A percentile compares a stretch with the other conserved stretches of the same genome.
These are phyloP conservation scores for Dothistroma pini DNA, from an alignment of 2,329 filamentous ascomycete species.

Conservation along the genomic window DNA sequence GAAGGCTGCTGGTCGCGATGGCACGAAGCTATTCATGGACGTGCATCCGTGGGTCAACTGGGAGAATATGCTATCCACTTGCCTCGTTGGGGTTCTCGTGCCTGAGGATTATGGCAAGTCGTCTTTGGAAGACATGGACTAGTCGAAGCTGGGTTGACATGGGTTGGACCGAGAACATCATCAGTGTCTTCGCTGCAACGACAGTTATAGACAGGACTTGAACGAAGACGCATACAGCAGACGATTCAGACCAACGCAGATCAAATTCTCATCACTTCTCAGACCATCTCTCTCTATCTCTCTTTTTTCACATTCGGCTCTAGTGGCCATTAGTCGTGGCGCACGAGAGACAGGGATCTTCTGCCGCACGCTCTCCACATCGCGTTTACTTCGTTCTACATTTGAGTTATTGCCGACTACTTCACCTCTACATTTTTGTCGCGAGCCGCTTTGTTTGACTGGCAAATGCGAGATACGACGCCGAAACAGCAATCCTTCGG, in stretches of 20 bases:
- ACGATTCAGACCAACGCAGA: no score
- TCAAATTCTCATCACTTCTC: no score
- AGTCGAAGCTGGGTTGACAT: constrained; percentile 20
- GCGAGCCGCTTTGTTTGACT: not conserved
- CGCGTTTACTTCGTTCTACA: not conserved
- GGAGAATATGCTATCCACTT: constrained; percentile 62
- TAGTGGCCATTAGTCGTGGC: no score
- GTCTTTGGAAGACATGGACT: constrained; percentile 59
- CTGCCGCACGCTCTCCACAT: no score
- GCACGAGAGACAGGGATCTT: no score
- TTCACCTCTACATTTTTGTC: not conserved
- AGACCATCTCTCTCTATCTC: no score
- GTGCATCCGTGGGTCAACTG: constrained; percentile 66
- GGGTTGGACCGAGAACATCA: no score
- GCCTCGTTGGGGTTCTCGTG: constrained; percentile 60
- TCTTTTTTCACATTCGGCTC: no score
- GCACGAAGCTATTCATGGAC: constrained; percentile 59
- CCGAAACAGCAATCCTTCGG: not conserved
- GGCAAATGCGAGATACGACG: not conserved
- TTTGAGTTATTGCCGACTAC: not conserved
- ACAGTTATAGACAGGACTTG: no score
- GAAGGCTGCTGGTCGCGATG: constrained; percentile 72
- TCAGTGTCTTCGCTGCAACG: no score
- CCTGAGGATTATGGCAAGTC: constrained; percentile 47
- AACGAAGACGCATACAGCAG: no score